Evolutionary conservation across 164 flowering plant genomes (phyloP).

Genomic region (Vitis rupestris): DNA sequence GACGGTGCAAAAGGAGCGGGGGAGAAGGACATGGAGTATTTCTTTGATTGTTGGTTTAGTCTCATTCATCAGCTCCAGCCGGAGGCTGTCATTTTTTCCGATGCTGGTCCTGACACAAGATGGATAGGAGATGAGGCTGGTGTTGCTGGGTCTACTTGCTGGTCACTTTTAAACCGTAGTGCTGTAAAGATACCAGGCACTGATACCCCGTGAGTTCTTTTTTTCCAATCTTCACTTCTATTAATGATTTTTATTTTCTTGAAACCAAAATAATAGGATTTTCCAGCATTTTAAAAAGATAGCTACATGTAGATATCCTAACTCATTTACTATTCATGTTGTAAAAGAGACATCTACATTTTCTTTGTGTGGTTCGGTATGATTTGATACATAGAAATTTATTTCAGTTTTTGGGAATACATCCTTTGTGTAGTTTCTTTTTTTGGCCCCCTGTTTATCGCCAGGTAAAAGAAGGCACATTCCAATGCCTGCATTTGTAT

Average conservation of each 20-base stretch:
- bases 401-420: no score
- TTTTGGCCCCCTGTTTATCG: no score
- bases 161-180: constrained; percentile 87
- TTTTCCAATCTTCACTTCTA: not conserved
- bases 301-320: no score
- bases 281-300: no score
- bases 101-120: constrained; percentile 91
- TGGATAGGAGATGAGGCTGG: constrained; percentile 97
- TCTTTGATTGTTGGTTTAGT: constrained; percentile 81
- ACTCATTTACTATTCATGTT: no score
- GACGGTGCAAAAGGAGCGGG: constrained; percentile 96
- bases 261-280: not conserved
- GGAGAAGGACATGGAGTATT: constrained; percentile 90
- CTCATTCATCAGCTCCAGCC: constrained; percentile 91
- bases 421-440: no score
- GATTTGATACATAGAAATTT: no score
- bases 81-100: constrained; percentile 82
- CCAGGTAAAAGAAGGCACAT: no score
- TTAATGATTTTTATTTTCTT: not conserved
- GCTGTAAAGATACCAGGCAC: constrained; percentile 43
- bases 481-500: no score
- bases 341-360: no score
- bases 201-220: constrained; percentile 54
- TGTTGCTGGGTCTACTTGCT: constrained; percentile 74
- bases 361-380: no score